These are phyloP conservation scores for Angomonas deanei DNA, from an alignment of 208 protist genomes.

Conservation along the genomic window DNA sequence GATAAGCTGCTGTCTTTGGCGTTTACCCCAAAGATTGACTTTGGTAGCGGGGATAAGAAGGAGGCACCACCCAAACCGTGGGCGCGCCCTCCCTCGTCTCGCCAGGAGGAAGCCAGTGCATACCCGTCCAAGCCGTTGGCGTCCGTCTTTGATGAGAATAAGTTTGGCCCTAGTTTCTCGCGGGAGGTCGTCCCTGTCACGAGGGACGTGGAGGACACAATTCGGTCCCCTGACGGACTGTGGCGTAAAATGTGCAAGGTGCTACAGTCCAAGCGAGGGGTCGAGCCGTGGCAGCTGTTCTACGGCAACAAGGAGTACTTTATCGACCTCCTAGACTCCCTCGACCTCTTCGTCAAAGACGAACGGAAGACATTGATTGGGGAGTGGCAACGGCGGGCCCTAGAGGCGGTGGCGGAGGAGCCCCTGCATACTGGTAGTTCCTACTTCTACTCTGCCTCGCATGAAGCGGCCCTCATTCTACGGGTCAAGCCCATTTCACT, in stretches of 20 bases:
- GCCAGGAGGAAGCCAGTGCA: neutral
- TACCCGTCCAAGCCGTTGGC: neutral
- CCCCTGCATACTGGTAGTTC: conserved; percentile 26
- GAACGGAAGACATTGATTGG: conserved; percentile 35
- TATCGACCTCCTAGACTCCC: conserved; percentile 4
- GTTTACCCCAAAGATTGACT: neutral
- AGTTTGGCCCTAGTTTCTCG: neutral
- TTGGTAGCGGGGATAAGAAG: neutral
- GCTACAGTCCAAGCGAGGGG: neutral
- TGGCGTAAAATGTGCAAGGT: neutral
- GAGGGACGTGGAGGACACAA: neutral
- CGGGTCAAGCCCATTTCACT: conserved; percentile 51
- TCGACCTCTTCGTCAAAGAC: neutral
- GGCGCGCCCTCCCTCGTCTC: neutral
- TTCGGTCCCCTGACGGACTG: neutral
- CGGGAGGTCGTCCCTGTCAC: neutral
- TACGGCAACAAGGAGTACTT: conserved; percentile 5
- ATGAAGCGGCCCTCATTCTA: conserved; percentile 36
- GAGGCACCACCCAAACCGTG: neutral
- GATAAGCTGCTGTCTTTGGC: neutral
- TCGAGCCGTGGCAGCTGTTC: neutral
- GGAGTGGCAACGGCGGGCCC: conserved; percentile 44
- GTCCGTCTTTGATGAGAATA: neutral
- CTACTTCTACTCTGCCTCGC: conserved; percentile 38
- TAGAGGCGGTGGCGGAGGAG: conserved; percentile 35